phyloP scores from a whole-genome alignment of 2,329 filamentous ascomycete genomes.

The Akanthomyces muscarius region DNA sequence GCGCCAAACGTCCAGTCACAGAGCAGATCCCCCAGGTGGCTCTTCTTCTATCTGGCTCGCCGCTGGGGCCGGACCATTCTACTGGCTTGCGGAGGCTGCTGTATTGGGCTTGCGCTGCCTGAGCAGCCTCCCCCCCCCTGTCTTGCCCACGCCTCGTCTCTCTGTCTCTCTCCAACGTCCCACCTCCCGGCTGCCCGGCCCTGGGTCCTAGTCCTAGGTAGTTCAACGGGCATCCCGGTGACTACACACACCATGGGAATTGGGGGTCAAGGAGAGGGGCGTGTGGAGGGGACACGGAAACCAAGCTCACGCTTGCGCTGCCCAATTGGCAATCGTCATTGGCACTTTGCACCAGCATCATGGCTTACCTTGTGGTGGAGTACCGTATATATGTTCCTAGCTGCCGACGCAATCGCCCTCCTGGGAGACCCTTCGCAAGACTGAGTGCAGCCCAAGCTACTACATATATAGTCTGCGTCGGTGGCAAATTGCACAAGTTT shows the following conservation, averaged over 20 bases:
- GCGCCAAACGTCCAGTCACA: conserved; percentile 1
- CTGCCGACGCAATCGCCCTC: conserved; percentile 4
- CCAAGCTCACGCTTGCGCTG: conserved; percentile 16
- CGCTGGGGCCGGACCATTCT: background rate
- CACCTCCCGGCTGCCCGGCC: conserved; percentile 14
- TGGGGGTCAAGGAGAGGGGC: conserved; percentile 5
- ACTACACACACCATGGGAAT: background rate
- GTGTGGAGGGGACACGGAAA: conserved; percentile 11
- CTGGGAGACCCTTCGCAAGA: conserved; percentile 4
- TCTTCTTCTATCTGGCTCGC: conserved; percentile 5
- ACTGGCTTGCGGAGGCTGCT: background rate
- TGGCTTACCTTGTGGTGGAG: conserved; percentile 18
- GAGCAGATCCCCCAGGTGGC: conserved; percentile 2
- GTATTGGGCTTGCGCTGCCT: background rate
- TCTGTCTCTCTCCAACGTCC: background rate
- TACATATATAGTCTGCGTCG: conserved; percentile 17
- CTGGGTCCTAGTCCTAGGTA: background rate
- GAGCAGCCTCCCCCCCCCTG: background rate
- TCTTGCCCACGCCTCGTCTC: background rate
- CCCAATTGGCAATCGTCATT: conserved; percentile 16
- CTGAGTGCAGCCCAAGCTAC: background rate
- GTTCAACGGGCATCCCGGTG: conserved; percentile 5
- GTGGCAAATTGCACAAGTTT: conserved; percentile 11
- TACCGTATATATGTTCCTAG: conserved; percentile 8
- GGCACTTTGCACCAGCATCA: conserved; percentile 8